Conservation (phyloP, 495 filamentous ascomycete species). For the Trichoderma reesei region DNA sequence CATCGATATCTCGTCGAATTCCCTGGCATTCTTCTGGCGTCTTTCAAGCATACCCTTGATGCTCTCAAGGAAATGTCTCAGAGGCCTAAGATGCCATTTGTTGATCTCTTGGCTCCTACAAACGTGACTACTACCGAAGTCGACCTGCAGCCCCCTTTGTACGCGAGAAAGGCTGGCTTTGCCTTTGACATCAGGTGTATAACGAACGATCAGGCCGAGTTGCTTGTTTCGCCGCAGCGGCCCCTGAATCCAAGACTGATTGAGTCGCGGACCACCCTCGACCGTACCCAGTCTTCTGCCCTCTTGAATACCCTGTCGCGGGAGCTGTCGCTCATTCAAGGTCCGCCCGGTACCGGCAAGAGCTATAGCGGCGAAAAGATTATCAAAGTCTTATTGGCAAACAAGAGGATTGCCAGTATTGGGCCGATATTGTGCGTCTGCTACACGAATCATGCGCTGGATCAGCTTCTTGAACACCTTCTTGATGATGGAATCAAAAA, state of each 20-base stretch:
- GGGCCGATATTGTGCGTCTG: slow-evolving; percentile 56
- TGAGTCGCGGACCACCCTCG: slow-evolving; percentile 38
- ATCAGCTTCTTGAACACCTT: slow-evolving; percentile 62
- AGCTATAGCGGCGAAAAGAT: slow-evolving; percentile 47
- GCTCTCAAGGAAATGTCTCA: slow-evolving; percentile 52
- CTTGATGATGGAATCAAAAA: slow-evolving; percentile 43
- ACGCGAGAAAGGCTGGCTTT: slow-evolving; percentile 42
- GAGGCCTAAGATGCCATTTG: slow-evolving; percentile 46
- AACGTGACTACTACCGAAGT: background rate
- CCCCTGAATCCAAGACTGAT: slow-evolving; percentile 33
- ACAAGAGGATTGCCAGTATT: slow-evolving; percentile 36
- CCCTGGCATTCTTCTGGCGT: slow-evolving; percentile 54
- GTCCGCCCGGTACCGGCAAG: slow-evolving; percentile 77
- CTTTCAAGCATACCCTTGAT: slow-evolving; percentile 57
- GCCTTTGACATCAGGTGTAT: slow-evolving; percentile 43
- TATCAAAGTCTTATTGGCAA: slow-evolving; percentile 52
- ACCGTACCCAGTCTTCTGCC: slow-evolving; percentile 48
- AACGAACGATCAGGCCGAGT: slow-evolving; percentile 24
- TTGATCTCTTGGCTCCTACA: slow-evolving; percentile 44
- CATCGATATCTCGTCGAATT: slow-evolving; percentile 45
- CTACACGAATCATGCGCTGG: slow-evolving; percentile 67
- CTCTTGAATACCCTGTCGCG: slow-evolving; percentile 47
- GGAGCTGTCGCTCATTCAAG: slow-evolving; percentile 59
- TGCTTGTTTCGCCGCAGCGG: slow-evolving; percentile 27
- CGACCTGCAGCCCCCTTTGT: slow-evolving; percentile 37